A percentile compares a stretch with the other conserved stretches of the same genome.
phyloP scores from a whole-genome alignment of 1,139 yeast genomes.

The Suhomyces panamericanus region DNA sequence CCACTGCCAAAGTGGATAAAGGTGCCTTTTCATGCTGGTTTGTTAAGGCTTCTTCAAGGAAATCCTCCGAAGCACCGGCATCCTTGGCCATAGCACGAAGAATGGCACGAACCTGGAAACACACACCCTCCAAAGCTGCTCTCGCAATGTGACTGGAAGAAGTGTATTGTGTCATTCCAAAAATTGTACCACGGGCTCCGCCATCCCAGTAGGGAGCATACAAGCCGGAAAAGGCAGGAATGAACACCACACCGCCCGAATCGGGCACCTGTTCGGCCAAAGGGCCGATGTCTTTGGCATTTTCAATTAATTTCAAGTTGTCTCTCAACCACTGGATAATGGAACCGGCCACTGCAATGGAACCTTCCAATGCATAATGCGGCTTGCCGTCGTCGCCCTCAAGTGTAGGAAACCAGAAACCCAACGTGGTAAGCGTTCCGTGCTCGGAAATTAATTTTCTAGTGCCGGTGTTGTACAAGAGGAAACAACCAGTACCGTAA shows the following conservation, averaged over 20 bases:
- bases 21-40: constrained; percentile 48
- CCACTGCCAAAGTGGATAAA: constrained; percentile 68
- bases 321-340: constrained; percentile 95
- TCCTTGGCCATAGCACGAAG: constrained; percentile 88
- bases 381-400: constrained; percentile 58
- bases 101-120: constrained; percentile 91
- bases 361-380: constrained; percentile 90
- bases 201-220: constrained; percentile 98
- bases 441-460: constrained; percentile 63
- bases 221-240: constrained; percentile 91
- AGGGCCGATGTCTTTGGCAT: constrained; percentile 88
- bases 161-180: constrained; percentile 90
- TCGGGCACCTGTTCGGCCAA: constrained; percentile 78
- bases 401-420: constrained; percentile 80
- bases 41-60: constrained; percentile 43
- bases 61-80: constrained; percentile 58
- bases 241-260: constrained; percentile 91
- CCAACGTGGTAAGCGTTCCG: constrained; percentile 88
- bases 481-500: constrained; percentile 96
- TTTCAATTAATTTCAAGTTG: constrained; percentile 77
- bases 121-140: constrained; percentile 93
- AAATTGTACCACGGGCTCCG: constrained; percentile 87
- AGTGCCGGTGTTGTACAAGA: constrained; percentile 83
- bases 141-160: constrained; percentile 86
- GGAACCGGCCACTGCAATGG: constrained; percentile 95